Conservation (phyloP, 257 asterid genomes). For the Salvia hispanica region DNA sequence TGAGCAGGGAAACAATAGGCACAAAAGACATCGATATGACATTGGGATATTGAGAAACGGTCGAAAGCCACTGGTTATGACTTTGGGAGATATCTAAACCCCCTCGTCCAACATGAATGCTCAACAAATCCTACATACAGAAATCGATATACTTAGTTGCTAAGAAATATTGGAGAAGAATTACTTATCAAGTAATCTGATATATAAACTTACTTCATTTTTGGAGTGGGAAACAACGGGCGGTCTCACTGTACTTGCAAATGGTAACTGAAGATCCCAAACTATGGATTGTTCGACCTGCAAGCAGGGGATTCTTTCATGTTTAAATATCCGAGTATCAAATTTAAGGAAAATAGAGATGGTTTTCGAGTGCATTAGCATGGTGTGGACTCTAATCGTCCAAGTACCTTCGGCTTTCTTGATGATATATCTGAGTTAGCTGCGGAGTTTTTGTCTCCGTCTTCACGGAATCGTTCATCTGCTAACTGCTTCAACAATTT, state of each 20-base stretch:
- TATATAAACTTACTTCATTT: conserved; percentile 51
- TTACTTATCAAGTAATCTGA: conserved; percentile 21
- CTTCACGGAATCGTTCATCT: conserved; percentile 68
- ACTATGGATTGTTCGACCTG: conserved; percentile 62
- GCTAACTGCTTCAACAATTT: conserved; percentile 78
- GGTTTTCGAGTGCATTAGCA: conserved; percentile 11
- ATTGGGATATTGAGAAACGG: conserved; percentile 79
- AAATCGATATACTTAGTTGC: conserved; percentile 16
- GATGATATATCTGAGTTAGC: conserved; percentile 43
- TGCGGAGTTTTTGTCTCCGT: conserved; percentile 37
- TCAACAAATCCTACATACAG: conserved; percentile 67
- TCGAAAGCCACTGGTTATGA: conserved; percentile 88
- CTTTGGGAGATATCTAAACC: conserved; percentile 79
- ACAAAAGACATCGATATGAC: conserved; percentile 91
- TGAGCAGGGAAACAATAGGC: conserved; percentile 82
- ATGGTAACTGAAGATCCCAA: conserved; percentile 69
- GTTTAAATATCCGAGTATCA: background rate
- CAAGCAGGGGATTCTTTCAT: background rate
- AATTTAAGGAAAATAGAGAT: background rate
- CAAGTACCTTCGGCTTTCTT: conserved; percentile 62
- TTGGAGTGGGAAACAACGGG: conserved; percentile 70
- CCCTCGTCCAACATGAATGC: conserved; percentile 75
- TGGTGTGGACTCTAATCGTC: conserved; percentile 22
- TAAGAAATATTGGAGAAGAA: conserved; percentile 10
- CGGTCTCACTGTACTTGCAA: conserved; percentile 65